Evolutionary conservation across 164 flowering plant genomes (phyloP).

Genomic region (Chloranthus sessilifolius): DNA sequence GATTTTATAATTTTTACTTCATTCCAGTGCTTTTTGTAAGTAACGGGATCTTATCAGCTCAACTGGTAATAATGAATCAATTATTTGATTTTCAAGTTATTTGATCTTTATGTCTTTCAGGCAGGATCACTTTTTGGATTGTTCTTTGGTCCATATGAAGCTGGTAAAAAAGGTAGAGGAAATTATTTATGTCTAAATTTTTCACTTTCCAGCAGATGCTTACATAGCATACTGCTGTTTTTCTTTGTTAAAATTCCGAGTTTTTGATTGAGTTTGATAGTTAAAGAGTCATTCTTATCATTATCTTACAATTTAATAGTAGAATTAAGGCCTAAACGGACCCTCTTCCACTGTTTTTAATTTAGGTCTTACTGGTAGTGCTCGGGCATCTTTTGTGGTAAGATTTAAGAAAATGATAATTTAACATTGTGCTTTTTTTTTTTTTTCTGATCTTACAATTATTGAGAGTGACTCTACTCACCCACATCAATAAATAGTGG

Average conservation of each 20-base stretch:
- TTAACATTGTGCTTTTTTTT: neutral
- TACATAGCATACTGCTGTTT: too few relatives aligned
- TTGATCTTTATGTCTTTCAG: slow-evolving; percentile 27
- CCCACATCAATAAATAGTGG: too few relatives aligned
- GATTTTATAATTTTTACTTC: too few relatives aligned
- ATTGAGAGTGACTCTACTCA: too few relatives aligned
- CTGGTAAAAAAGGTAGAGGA: slow-evolving; percentile 45
- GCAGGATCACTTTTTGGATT: slow-evolving; percentile 75
- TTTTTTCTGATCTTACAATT: neutral
- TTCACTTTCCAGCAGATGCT: too few relatives aligned
- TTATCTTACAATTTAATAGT: too few relatives aligned
- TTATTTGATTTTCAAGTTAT: neutral
- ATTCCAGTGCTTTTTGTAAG: too few relatives aligned
- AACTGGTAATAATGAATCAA: too few relatives aligned
- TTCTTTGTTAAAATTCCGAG: too few relatives aligned
- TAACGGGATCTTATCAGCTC: too few relatives aligned
- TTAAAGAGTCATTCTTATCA: too few relatives aligned
- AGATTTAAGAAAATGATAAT: neutral
- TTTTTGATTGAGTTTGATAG: too few relatives aligned
- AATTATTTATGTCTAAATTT: neutral
- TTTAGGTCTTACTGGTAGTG: slow-evolving; percentile 46
- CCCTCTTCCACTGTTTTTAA: neutral
- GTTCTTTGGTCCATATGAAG: slow-evolving; percentile 50
- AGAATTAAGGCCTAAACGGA: neutral
- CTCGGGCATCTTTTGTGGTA: slow-evolving; percentile 59